Base-by-base conservation (phyloP, 306 rosid species). In the Quercus dentata region DNA sequence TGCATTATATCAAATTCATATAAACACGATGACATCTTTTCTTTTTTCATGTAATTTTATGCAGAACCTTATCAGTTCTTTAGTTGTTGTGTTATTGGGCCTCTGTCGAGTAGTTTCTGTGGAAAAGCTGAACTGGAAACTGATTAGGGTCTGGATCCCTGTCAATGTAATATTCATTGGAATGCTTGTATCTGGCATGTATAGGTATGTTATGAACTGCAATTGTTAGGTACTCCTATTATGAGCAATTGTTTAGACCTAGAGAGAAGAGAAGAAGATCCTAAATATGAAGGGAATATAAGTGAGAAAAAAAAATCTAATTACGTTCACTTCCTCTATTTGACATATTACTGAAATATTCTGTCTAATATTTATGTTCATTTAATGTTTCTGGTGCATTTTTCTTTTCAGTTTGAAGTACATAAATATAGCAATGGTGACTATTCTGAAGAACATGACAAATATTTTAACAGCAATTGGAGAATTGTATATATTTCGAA, bases 391-490 rank as follows among this genome's bases (percentile, higher is more conserved):
- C 41, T 57, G 78, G 56, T 78, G 52, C 51, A 30, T 61, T 69
- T 78, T 78, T 49, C 33, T 64, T 86, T 82, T 76, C 97, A 92
- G 97, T 92, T 83, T 92, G 92, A 94, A 91, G 82, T 80, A 82
- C 78, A 89, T 91, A 78, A 94, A 92, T 79, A 88, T 94, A 59
- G 99, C 99, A 79, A 94, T 92, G 97, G 97, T 94, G 90, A 94
- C 98, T 68, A 84, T 92, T 86, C 90, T 94, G 89, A 94, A 94
- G 91, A 92, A 92, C 82, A 76, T 91, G 86, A 92, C 99, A 27
- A 94, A 92, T 81, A 90, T 91, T 78, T 23, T 92, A 71, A 91
- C 99, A 27, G 99, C 98, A 76, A 25, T 94, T 58, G 98, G 98
- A 56, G 98, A 94, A 80, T 74, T 91, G 56, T 92, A 88, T 81